phyloP scores from a whole-genome alignment of 2,329 filamentous ascomycete species.

The Aciculosporium take region DNA sequence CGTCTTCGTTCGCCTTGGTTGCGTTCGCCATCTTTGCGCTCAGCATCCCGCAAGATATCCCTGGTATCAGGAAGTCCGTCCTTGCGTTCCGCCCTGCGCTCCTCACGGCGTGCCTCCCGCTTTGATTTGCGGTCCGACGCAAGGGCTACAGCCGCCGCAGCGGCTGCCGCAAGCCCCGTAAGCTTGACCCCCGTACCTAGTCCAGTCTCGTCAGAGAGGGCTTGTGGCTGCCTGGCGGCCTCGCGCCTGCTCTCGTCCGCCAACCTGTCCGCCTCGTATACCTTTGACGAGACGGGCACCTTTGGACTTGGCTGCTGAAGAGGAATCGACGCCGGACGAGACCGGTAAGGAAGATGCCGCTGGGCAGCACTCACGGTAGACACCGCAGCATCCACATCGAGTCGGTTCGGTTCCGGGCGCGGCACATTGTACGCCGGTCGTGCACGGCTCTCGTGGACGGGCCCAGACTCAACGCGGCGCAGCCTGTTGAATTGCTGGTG shows the following conservation, averaged over 20 bases:
- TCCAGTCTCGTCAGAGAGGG: conserved; percentile 23
- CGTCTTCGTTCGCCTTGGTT: conserved; percentile 5
- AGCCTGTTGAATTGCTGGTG: conserved; percentile 9
- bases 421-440: conserved; percentile 54
- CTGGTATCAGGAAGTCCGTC: conserved; percentile 9
- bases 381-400: conserved; percentile 40
- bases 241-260: conserved; percentile 23
- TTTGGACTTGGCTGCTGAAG: conserved; percentile 80
- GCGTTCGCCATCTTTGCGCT: background rate
- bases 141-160: conserved; percentile 27
- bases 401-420: conserved; percentile 48
- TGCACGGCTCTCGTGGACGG: conserved; percentile 23
- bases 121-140: conserved; percentile 13
- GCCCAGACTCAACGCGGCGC: conserved; percentile 13
- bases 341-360: conserved; percentile 24
- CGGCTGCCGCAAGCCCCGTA: conserved; percentile 33
- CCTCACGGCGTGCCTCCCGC: conserved; percentile 9
- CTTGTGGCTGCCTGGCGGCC: conserved; percentile 14
- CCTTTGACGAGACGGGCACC: conserved; percentile 52
- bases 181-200: conserved; percentile 30
- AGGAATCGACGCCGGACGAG: conserved; percentile 45
- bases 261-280: conserved; percentile 42
- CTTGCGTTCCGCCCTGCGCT: conserved; percentile 11
- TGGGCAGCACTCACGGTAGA: conserved; percentile 31
- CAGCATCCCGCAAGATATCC: background rate